Percentiles rank a stretch among this genome's conserved stretches.
These are phyloP conservation scores for Chlamydomonas eustigma DNA, from an alignment of 139 green algal species.

Conservation along the genomic window DNA sequence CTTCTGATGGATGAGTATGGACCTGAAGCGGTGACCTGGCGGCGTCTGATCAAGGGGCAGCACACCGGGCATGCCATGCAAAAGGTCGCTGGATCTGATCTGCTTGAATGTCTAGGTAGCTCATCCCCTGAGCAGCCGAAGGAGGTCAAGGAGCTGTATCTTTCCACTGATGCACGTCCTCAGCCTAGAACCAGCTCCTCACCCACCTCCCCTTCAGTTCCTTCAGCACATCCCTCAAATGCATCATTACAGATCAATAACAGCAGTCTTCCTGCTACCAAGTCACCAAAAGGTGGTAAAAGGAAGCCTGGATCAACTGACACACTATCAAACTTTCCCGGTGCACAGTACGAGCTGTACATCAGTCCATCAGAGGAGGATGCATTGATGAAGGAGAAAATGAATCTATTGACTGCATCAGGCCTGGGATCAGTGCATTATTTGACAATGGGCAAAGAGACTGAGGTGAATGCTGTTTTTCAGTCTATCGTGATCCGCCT, in stretches of 20 bases:
- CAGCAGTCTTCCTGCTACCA: not conserved
- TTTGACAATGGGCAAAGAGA: constrained; percentile 11
- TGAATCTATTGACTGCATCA: constrained; percentile 22
- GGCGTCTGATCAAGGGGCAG: constrained; percentile 11
- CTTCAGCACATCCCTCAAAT: no score
- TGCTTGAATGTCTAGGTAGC: no score
- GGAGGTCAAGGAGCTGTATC: no score
- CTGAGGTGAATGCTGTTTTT: constrained; percentile 13
- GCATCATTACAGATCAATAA: no score
- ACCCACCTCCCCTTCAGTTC: not conserved
- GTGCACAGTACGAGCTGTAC: constrained; percentile 20
- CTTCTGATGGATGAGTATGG: not conserved
- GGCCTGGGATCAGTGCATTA: constrained; percentile 25
- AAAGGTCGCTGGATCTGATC: not conserved
- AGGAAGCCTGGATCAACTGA: not conserved
- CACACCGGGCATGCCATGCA: not conserved
- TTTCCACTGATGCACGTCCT: not conserved
- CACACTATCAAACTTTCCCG: not conserved
- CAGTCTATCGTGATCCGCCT: no score
- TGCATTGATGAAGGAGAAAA: constrained; percentile 10
- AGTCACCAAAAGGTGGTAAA: no score
- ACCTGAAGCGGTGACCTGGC: constrained; percentile 24
- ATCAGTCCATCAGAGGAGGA: constrained; percentile 18
- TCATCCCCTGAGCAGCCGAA: not conserved
- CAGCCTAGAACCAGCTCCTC: not conserved